These are phyloP conservation scores for Dovyalis caffra DNA, from an alignment of 345 rosid species.

Conservation along the genomic window DNA sequence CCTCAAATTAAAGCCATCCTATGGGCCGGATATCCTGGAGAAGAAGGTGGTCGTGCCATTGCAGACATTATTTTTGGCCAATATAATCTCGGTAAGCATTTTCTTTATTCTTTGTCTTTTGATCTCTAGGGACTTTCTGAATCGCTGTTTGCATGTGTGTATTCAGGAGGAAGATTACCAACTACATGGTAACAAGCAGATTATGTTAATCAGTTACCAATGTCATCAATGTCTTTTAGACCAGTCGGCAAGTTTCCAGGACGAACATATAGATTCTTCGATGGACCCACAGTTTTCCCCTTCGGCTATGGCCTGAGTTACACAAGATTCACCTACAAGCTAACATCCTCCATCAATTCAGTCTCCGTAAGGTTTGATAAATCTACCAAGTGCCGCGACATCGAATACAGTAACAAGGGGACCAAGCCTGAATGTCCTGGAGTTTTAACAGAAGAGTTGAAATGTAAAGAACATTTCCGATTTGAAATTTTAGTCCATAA, in stretches of 20 bases:
- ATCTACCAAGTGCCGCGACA: too few relatives aligned
- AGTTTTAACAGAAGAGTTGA: neutral
- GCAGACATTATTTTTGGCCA: constrained; percentile 58
- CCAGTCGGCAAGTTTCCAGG: constrained; percentile 43
- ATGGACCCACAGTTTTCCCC: constrained; percentile 42
- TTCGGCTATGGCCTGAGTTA: constrained; percentile 53
- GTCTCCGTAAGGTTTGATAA: constrained; percentile 17
- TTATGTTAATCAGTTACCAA: constrained; percentile 39
- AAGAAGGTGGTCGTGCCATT: constrained; percentile 63
- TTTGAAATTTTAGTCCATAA: constrained; percentile 27
- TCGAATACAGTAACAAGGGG: neutral
- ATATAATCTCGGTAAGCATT: constrained; percentile 53
- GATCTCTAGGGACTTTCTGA: too few relatives aligned
- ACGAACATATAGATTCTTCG: constrained; percentile 55
- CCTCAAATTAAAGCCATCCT: constrained; percentile 38
- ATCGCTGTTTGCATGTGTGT: too few relatives aligned
- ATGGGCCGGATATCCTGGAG: constrained; percentile 71
- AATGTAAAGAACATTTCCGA: neutral
- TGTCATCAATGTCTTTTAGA: constrained; percentile 56
- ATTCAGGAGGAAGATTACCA: constrained; percentile 52
- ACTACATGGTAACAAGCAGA: constrained; percentile 42
- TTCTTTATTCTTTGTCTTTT: neutral
- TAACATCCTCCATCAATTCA: constrained; percentile 3
- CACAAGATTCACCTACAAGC: constrained; percentile 25
- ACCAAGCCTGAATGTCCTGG: constrained; percentile 10